A percentile compares a stretch with the other conserved stretches of the same genome.
Evolutionary conservation across 441 rosid species (phyloP).

Genomic region (Isatis lusitanica): DNA sequence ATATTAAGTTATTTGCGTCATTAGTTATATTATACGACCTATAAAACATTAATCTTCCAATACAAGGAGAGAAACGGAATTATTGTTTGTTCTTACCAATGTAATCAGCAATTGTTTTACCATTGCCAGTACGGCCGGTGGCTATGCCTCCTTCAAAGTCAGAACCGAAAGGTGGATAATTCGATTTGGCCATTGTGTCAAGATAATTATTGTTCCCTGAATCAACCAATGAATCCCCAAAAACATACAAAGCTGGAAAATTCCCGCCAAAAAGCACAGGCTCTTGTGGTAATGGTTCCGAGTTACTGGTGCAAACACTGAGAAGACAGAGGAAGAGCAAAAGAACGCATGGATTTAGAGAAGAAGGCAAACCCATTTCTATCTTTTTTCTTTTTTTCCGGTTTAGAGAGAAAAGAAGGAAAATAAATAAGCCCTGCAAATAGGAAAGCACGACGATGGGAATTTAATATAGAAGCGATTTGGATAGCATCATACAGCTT

Average conservation of each 20-base stretch:
- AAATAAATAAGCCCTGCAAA: background rate
- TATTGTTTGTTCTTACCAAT: constrained; percentile 34
- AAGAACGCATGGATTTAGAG: background rate
- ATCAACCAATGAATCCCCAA: constrained; percentile 55
- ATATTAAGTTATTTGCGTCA: too few species aligned
- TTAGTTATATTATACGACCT: background rate
- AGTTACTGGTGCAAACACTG: background rate
- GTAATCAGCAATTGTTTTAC: constrained; percentile 44
- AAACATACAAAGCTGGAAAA: constrained; percentile 42
- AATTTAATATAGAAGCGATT: background rate
- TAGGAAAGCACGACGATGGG: background rate
- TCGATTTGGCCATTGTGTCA: constrained; percentile 29
- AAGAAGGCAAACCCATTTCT: background rate
- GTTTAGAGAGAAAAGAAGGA: background rate
- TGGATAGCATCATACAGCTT: background rate
- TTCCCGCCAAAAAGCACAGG: constrained; percentile 17
- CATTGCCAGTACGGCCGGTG: constrained; percentile 46
- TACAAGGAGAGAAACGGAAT: too few species aligned
- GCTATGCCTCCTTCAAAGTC: constrained; percentile 45
- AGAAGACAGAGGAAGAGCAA: constrained; percentile 4
- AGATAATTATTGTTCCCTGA: constrained; percentile 50
- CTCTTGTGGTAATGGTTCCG: constrained; percentile 4
- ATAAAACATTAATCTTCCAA: too few species aligned
- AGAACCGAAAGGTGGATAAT: constrained; percentile 49
- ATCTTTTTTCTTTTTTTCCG: background rate